phyloP scores from a whole-genome alignment of 164 flowering plant species.

The Akebia trifoliata region DNA sequence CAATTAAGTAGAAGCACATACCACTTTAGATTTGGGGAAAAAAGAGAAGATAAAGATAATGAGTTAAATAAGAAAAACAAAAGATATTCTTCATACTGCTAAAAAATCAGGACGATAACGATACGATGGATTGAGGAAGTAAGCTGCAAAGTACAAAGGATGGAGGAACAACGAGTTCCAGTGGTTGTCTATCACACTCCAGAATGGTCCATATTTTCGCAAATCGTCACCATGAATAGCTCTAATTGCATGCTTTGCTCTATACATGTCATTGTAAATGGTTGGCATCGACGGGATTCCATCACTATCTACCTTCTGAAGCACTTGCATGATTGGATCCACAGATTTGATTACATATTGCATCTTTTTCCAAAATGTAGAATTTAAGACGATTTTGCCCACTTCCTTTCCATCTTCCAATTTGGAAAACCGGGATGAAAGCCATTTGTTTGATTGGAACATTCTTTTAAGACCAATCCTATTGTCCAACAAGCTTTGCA shows the following conservation, averaged over 20 bases:
- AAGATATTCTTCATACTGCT: slow-evolving; percentile 33
- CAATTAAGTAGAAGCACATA: slow-evolving; percentile 8
- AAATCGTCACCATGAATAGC: slow-evolving; percentile 60
- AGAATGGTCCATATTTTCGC: slow-evolving; percentile 62
- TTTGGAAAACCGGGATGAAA: slow-evolving; percentile 49
- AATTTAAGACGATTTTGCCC: slow-evolving; percentile 55
- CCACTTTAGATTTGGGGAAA: not conserved
- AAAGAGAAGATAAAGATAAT: not conserved
- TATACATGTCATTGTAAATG: slow-evolving; percentile 62
- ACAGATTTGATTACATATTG: slow-evolving; percentile 52
- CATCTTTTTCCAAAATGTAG: slow-evolving; percentile 79
- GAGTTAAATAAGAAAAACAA: not conserved
- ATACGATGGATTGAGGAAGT: slow-evolving; percentile 73
- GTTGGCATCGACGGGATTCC: slow-evolving; percentile 51
- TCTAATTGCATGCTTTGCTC: slow-evolving; percentile 64
- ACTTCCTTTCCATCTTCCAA: slow-evolving; percentile 72
- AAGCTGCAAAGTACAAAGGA: slow-evolving; percentile 76
- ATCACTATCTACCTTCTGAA: slow-evolving; percentile 45
- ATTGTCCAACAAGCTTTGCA: slow-evolving; percentile 53
- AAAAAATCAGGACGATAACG: slow-evolving; percentile 64
- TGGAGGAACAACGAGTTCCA: slow-evolving; percentile 61
- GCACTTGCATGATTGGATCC: slow-evolving; percentile 61
- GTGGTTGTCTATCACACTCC: slow-evolving; percentile 58
- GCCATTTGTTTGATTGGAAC: slow-evolving; percentile 76
- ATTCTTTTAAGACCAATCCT: slow-evolving; percentile 55